These are phyloP conservation scores for Cichorium intybus DNA, from an alignment of 140 eudicot species.

Conservation along the genomic window DNA sequence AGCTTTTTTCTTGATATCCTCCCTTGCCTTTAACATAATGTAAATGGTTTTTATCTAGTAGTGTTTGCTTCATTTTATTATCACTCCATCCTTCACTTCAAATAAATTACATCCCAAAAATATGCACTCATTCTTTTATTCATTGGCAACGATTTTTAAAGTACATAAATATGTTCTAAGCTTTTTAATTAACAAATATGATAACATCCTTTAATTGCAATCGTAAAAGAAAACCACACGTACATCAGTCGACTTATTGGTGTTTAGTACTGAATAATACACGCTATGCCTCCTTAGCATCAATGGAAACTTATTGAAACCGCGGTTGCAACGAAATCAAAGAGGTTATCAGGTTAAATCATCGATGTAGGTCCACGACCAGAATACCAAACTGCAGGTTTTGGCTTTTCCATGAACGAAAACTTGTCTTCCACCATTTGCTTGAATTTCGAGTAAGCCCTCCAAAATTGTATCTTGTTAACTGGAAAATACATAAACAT, in stretches of 20 bases:
- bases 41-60: no score
- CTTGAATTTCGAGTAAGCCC: no score
- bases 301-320: conserved; percentile 6
- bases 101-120: no score
- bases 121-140: no score
- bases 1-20: no score
- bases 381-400: conserved; percentile 19
- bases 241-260: not conserved
- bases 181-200: not conserved
- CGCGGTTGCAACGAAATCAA: not conserved
- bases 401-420: not conserved
- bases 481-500: not conserved
- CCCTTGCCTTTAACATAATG: no score
- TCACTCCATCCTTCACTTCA: no score
- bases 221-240: not conserved
- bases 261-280: not conserved
- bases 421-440: not conserved
- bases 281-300: not conserved
- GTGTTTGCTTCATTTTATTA: no score
- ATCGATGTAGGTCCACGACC: not conserved
- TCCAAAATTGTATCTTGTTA: not conserved
- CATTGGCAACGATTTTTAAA: no score
- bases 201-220: not conserved
- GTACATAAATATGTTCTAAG: no score
- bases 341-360: not conserved